These are phyloP conservation scores for Yarrowia sp. DNA, from an alignment of 805 yeast genomes.

Conservation along the genomic window DNA sequence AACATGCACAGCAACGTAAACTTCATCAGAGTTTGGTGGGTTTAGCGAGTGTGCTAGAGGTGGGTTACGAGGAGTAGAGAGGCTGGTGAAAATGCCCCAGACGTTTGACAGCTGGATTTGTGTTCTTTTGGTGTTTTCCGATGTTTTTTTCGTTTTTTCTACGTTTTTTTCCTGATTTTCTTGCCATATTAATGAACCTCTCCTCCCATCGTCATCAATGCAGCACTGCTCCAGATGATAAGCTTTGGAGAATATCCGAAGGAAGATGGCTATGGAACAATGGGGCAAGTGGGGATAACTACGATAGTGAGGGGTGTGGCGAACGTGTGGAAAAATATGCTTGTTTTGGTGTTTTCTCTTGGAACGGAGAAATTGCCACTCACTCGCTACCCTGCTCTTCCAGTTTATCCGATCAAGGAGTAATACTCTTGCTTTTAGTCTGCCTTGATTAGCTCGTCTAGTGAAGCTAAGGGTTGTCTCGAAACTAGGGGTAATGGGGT, in stretches of 20 bases:
- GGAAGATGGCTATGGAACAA: background rate
- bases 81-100: background rate
- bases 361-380: too few relatives aligned
- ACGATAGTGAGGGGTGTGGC: too few relatives aligned
- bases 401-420: too few relatives aligned
- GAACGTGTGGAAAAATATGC: too few relatives aligned
- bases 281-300: constrained; percentile 1
- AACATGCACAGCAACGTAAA: constrained; percentile 31
- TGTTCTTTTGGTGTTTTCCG: background rate
- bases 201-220: constrained; percentile 5
- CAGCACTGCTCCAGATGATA: constrained; percentile 20
- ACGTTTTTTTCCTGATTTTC: background rate
- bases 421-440: background rate
- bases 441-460: background rate
- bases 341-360: too few relatives aligned
- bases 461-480: too few relatives aligned
- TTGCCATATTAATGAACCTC: background rate
- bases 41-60: background rate
- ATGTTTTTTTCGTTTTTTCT: background rate
- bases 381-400: too few relatives aligned
- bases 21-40: background rate
- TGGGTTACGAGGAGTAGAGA: too few relatives aligned
- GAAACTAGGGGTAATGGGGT: too few relatives aligned
- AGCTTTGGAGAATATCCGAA: constrained; percentile 7
- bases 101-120: background rate